Evolutionary conservation across 2,329 filamentous ascomycete genomes (phyloP), one percentile per base, ranked within the genome.

Genomic region (Fusarium duplospermum): DNA sequence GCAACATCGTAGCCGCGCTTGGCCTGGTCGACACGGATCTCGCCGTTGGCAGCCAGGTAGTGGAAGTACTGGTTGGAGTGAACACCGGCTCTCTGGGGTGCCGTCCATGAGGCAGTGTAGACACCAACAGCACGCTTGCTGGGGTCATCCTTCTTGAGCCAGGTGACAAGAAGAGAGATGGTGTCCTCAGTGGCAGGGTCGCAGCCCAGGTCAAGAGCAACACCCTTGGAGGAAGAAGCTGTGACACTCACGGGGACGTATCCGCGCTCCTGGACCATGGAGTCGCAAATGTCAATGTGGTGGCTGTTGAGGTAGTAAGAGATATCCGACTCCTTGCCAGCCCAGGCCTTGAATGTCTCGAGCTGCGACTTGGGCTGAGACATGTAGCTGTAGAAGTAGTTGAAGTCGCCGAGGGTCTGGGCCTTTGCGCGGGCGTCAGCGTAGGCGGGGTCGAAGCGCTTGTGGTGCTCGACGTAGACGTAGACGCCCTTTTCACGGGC

Each of bases 381-480:
- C 95, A 98, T 97, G 89, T 98, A 98, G 78, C 90, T 93, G 89
- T 98, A 98, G 83, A 97, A 98, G 88, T 98, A 98, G 87, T 97
- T 98, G 90, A 98, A 98, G 84, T 98, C 94, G 74, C 95, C 95
- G 9, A 98, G 87, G 62, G 87, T 91, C 80, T 90, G 86, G 16
- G 94, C 94, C 77, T 93, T 91, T 85, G 92, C 92, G 59, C 92
- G 90, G 16, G 96, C 96, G 82, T 98, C 95, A 16, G 94, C 91
- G 86, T 98, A 98, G 24, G 94, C 94, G 2, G 95, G 95, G 82
- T 98, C 95, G 85, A 92, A 98, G 67, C 96, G 94, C 87, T 98
- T 98, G 89, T 98, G 95, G 86, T 98, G 95, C 88, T 98, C 95
- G 78, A 98, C 88, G 86, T 94, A 98, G 74, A 98, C 94, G 81